Evolutionary conservation across 2,329 filamentous ascomycete genomes (phyloP).

Genomic region (Tolypocladium album): DNA sequence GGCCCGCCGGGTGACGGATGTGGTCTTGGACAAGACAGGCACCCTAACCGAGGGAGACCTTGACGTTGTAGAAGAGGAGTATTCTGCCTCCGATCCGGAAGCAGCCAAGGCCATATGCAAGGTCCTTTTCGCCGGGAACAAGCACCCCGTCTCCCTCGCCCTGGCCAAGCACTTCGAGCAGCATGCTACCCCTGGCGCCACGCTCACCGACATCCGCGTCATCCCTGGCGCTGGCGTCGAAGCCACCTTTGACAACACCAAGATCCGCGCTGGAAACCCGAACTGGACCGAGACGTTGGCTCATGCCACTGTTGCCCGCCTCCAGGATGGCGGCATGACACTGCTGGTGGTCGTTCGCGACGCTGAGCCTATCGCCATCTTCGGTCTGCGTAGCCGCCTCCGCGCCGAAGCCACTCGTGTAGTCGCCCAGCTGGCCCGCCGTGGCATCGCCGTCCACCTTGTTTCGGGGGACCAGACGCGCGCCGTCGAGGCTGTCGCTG

Average conservation of each 20-base stretch:
- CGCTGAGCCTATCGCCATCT: conserved; percentile 28
- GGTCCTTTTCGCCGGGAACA: conserved; percentile 24
- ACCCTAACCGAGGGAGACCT: conserved; percentile 42
- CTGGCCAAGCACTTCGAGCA: conserved; percentile 29
- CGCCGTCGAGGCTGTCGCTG: conserved; percentile 37
- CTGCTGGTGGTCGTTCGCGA: conserved; percentile 15
- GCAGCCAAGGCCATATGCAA: conserved; percentile 14
- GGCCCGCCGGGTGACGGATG: conserved; percentile 38
- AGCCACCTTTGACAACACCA: conserved; percentile 17
- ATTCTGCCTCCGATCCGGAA: conserved; percentile 9
- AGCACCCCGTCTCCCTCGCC: conserved; percentile 39
- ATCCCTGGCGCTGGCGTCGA: conserved; percentile 29
- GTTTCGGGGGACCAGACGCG: conserved; percentile 44
- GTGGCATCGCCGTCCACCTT: conserved; percentile 39
- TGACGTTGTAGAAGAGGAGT: conserved; percentile 13
- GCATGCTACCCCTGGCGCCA: conserved; percentile 1
- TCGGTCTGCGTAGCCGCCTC: conserved; percentile 31
- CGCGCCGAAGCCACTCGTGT: conserved; percentile 29
- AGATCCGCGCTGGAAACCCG: conserved; percentile 33
- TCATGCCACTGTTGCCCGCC: conserved; percentile 8
- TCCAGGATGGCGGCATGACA: conserved; percentile 13
- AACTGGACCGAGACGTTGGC: conserved; percentile 25
- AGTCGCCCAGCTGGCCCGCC: conserved; percentile 31
- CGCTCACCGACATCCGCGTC: conserved; percentile 18
- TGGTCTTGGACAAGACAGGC: conserved; percentile 57